Evolutionary conservation across 805 yeast genomes (phyloP).

Genomic region (Candida argentea): DNA sequence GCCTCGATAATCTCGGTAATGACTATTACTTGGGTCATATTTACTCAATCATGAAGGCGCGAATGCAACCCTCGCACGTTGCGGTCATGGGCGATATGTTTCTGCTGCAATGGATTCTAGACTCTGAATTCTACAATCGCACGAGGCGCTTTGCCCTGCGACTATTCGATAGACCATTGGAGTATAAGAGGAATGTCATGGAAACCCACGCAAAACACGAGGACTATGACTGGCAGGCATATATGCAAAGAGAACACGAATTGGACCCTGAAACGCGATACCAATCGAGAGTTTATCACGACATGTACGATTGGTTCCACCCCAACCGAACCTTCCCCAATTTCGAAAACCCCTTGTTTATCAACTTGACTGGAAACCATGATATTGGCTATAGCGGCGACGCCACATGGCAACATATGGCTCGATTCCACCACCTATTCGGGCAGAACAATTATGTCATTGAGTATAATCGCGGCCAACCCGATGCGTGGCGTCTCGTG

Average conservation of each 20-base stretch:
- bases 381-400: constrained; percentile 95
- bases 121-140: constrained; percentile 74
- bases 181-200: constrained; percentile 38
- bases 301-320: constrained; percentile 60
- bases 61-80: constrained; percentile 68
- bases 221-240: constrained; percentile 44
- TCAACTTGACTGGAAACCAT: constrained; percentile 89
- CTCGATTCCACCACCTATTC: constrained; percentile 61
- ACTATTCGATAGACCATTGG: constrained; percentile 48
- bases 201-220: constrained; percentile 40
- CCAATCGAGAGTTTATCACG: constrained; percentile 32
- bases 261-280: constrained; percentile 27
- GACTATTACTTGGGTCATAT: constrained; percentile 85
- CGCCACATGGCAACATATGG: constrained; percentile 83
- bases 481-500: constrained; percentile 80
- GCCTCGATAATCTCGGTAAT: constrained; percentile 82
- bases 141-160: constrained; percentile 67
- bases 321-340: constrained; percentile 18
- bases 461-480: constrained; percentile 51
- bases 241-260: constrained; percentile 31
- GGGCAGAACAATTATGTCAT: constrained; percentile 83
- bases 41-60: constrained; percentile 48
- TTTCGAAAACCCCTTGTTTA: constrained; percentile 52
- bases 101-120: constrained; percentile 91
- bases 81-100: constrained; percentile 90